Percentiles rank a stretch among this genome's conserved stretches.
Evolutionary conservation across 2,329 filamentous ascomycete genomes (phyloP).

Genomic region (Colletotrichum tropicale): DNA sequence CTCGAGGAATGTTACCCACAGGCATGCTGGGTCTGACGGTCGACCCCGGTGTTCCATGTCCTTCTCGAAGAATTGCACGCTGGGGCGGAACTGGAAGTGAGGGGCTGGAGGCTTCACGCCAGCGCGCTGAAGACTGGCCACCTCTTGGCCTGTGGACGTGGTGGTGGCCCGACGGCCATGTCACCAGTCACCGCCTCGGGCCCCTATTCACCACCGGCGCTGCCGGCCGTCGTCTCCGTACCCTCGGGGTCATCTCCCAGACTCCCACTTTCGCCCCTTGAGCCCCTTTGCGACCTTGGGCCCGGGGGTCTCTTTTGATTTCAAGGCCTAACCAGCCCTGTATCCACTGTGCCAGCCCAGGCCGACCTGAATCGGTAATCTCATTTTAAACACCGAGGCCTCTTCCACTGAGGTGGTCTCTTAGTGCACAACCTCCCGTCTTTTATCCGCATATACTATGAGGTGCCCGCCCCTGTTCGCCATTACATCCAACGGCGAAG

Average conservation of each 20-base stretch:
- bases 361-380: slow-evolving; percentile 15
- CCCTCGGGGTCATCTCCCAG: slow-evolving; percentile 9
- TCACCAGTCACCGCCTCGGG: slow-evolving; percentile 7
- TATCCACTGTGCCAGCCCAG: slow-evolving; percentile 9
- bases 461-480: neutral
- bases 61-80: slow-evolving; percentile 14
- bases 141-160: neutral
- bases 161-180: neutral
- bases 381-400: slow-evolving; percentile 2
- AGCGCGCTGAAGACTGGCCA: neutral
- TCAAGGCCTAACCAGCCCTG: slow-evolving; percentile 4
- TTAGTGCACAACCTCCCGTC: neutral
- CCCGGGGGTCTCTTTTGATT: neutral
- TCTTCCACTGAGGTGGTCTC: neutral
- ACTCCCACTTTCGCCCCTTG: slow-evolving; percentile 12
- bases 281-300: neutral
- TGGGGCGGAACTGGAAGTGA: neutral
- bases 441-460: neutral
- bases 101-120: neutral
- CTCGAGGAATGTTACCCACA: neutral
- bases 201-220: slow-evolving; percentile 13
- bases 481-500: neutral
- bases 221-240: slow-evolving; percentile 7
- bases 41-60: neutral
- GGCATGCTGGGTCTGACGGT: neutral